Evolutionary conservation across 2,329 filamentous ascomycete genomes (phyloP).

Genomic region (Cordyceps javanica): DNA sequence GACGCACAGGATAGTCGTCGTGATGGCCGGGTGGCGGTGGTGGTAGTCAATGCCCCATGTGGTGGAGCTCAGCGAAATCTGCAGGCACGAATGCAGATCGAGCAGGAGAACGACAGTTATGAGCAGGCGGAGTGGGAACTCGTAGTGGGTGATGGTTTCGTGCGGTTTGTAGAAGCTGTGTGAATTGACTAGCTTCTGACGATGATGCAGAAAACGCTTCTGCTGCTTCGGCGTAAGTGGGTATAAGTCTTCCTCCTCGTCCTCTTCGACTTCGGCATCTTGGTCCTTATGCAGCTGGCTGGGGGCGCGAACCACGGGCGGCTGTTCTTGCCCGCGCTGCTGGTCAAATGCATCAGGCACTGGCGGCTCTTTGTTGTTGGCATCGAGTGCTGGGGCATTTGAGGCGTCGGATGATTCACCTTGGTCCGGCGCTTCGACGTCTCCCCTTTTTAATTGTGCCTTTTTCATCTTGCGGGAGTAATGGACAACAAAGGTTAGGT

Average conservation of each 20-base stretch:
- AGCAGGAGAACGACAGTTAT: slow-evolving; percentile 73
- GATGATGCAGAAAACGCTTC: slow-evolving; percentile 65
- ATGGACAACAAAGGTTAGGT: slow-evolving; percentile 75
- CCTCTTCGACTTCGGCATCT: slow-evolving; percentile 21
- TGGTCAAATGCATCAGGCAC: neutral
- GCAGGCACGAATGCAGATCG: slow-evolving; percentile 72
- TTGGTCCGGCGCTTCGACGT: slow-evolving; percentile 18
- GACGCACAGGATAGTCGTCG: slow-evolving; percentile 73
- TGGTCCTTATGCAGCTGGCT: neutral
- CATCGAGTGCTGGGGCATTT: neutral
- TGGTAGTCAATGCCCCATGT: slow-evolving; percentile 76
- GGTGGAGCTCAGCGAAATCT: slow-evolving; percentile 70
- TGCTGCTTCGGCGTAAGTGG: slow-evolving; percentile 64
- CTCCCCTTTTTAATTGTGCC: slow-evolving; percentile 45
- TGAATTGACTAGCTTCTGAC: slow-evolving; percentile 71
- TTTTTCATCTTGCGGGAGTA: slow-evolving; percentile 42
- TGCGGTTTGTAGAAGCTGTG: slow-evolving; percentile 89
- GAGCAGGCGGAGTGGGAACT: slow-evolving; percentile 69
- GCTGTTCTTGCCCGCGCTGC: neutral
- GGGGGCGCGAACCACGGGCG: neutral
- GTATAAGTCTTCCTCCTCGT: slow-evolving; percentile 37
- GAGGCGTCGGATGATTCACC: slow-evolving; percentile 13
- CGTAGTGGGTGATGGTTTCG: slow-evolving; percentile 74
- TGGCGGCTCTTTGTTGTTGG: neutral
- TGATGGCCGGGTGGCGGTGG: slow-evolving; percentile 62